Conservation (phyloP, 768 basidiomycete genomes). For the Candolleomyces aberdarensis region DNA sequence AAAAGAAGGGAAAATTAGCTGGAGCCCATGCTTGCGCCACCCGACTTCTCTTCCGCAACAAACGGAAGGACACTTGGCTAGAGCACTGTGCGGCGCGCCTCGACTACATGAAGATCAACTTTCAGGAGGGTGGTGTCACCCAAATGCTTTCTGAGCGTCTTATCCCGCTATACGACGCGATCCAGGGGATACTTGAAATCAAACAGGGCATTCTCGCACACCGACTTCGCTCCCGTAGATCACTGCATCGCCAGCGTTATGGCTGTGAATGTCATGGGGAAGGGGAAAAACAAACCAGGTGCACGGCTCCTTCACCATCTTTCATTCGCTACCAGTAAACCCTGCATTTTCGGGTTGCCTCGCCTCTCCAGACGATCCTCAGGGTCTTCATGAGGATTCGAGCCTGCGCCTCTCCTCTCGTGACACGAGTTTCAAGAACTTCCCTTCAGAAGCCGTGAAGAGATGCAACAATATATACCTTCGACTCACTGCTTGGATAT, state of each 20-base stretch:
- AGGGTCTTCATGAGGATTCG: neutral
- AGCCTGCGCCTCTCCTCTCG: neutral
- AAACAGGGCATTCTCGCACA: neutral
- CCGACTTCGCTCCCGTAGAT: neutral
- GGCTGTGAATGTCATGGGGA: neutral
- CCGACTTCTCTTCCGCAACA: neutral
- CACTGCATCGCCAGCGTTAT: no score
- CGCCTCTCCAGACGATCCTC: neutral
- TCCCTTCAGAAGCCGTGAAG: neutral
- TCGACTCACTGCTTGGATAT: neutral
- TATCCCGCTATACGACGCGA: neutral
- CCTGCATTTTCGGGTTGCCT: neutral
- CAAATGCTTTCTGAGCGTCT: neutral
- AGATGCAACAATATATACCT: neutral
- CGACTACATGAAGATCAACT: neutral
- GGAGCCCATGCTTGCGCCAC: neutral
- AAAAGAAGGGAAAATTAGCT: neutral
- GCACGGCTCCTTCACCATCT: neutral
- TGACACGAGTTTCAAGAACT: neutral
- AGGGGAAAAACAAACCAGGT: neutral
- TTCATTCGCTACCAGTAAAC: neutral
- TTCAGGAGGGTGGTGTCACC: no score
- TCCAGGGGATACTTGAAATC: neutral
- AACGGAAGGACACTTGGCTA: neutral
- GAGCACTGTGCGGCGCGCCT: neutral